Percentiles rank a stretch among this genome's conserved stretches.
Conservation (phyloP, 2,329 filamentous ascomycete species). For the Leptosphaerulina australis region DNA sequence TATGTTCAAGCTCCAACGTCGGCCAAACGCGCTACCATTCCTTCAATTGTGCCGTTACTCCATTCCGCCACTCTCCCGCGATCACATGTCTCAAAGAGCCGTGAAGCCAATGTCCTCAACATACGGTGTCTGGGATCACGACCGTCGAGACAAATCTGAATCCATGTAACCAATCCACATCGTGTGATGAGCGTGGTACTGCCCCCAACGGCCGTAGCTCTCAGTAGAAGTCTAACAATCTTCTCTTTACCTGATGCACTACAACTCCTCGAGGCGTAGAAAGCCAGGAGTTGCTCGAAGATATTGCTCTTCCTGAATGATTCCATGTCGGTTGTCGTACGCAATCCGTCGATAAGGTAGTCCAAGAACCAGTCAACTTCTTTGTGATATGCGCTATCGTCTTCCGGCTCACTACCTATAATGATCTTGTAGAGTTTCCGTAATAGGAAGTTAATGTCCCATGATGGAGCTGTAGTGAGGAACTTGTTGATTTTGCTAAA, state of each 20-base stretch:
- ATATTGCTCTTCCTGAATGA: constrained; percentile 66
- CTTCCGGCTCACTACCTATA: constrained; percentile 74
- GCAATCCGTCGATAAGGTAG: constrained; percentile 72
- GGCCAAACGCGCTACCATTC: constrained; percentile 17
- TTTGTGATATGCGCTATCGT: constrained; percentile 71
- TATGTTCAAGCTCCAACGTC: constrained; percentile 13
- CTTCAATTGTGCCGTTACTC: constrained; percentile 57
- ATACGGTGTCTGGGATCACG: constrained; percentile 58
- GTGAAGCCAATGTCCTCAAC: constrained; percentile 61
- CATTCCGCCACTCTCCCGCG: constrained; percentile 68
- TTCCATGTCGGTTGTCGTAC: constrained; percentile 63
- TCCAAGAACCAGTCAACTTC: constrained; percentile 77
- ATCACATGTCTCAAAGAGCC: constrained; percentile 70
- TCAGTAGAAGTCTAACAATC: constrained; percentile 67
- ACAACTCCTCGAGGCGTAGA: constrained; percentile 71
- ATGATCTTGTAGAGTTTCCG: constrained; percentile 71
- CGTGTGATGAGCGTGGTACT: constrained; percentile 82
- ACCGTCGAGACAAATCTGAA: constrained; percentile 63
- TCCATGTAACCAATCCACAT: constrained; percentile 76
- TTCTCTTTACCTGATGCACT: constrained; percentile 65
- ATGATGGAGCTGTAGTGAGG: constrained; percentile 76
- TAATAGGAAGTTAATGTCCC: constrained; percentile 66
- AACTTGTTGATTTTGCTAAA: constrained; percentile 88
- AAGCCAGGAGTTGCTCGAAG: constrained; percentile 75
- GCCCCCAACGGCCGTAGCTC: constrained; percentile 71